Percentiles rank a stretch among this genome's conserved stretches.
phyloP scores from a whole-genome alignment of 176 grass and related monocot species.

The Bonia amplexicaulis region DNA sequence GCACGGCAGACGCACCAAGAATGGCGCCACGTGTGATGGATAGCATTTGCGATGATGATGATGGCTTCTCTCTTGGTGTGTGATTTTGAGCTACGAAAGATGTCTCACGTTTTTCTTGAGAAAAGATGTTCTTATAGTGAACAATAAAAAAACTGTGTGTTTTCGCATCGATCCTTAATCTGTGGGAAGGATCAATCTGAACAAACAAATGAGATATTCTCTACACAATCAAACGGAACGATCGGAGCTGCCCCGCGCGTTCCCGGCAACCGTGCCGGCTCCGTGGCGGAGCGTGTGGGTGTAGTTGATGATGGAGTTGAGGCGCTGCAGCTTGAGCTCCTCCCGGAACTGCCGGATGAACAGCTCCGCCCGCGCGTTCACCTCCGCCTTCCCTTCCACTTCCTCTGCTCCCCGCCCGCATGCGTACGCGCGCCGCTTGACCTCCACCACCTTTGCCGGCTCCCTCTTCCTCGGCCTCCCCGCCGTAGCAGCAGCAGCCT shows the following conservation, averaged over 20 bases:
- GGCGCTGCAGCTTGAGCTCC: constrained; percentile 40
- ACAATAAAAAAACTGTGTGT: background rate
- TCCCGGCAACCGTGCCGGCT: background rate
- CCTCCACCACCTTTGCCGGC: background rate
- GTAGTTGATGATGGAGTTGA: constrained; percentile 39
- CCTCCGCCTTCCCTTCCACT: constrained; percentile 26
- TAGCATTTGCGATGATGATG: too few relatives aligned
- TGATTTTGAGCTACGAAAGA: too few relatives aligned
- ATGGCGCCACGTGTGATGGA: too few relatives aligned
- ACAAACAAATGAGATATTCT: background rate
- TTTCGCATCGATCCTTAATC: background rate
- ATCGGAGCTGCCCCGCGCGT: background rate
- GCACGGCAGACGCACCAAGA: too few relatives aligned
- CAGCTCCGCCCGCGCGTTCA: constrained; percentile 36
- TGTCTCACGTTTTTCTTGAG: too few relatives aligned
- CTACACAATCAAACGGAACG: background rate
- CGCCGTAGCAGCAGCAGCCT: background rate
- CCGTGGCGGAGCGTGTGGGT: background rate
- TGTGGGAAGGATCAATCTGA: background rate
- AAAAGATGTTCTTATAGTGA: too few relatives aligned
- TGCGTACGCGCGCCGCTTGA: background rate
- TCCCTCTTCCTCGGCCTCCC: background rate
- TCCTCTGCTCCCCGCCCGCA: background rate
- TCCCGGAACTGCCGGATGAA: constrained; percentile 50
- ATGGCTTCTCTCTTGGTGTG: too few relatives aligned